phyloP scores from a whole-genome alignment of 2,329 filamentous ascomycete species.

The Fusarium azukiicola region DNA sequence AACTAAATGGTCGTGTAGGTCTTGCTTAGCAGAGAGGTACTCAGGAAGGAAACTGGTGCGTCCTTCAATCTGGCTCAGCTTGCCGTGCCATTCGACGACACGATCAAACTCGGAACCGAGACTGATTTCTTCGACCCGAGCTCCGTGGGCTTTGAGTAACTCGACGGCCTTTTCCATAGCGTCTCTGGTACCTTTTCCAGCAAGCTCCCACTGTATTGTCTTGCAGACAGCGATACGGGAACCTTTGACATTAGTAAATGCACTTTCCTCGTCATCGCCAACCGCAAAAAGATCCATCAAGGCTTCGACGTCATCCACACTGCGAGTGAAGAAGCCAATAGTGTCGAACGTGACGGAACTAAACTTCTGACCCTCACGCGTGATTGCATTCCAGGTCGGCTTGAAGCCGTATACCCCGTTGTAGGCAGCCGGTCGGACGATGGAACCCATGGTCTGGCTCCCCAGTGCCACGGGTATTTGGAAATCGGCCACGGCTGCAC shows the following conservation, averaged over 20 bases:
- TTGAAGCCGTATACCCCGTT: slow-evolving; percentile 84
- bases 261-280: slow-evolving; percentile 68
- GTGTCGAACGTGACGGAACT: slow-evolving; percentile 82
- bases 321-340: slow-evolving; percentile 79
- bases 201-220: slow-evolving; percentile 73
- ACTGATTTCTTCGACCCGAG: slow-evolving; percentile 76
- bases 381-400: slow-evolving; percentile 83
- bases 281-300: slow-evolving; percentile 76
- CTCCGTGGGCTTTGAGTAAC: slow-evolving; percentile 70
- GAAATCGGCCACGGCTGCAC: slow-evolving; percentile 82
- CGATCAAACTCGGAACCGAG: slow-evolving; percentile 72
- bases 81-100: slow-evolving; percentile 74
- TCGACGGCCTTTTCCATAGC: slow-evolving; percentile 66
- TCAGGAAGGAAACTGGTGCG: slow-evolving; percentile 75
- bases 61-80: slow-evolving; percentile 74
- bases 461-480: slow-evolving; percentile 81
- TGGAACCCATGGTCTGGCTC: slow-evolving; percentile 84
- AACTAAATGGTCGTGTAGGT: slow-evolving; percentile 69
- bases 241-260: slow-evolving; percentile 63
- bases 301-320: slow-evolving; percentile 77
- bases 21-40: slow-evolving; percentile 69
- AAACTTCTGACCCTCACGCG: slow-evolving; percentile 79
- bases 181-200: slow-evolving; percentile 65
- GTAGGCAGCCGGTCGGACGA: slow-evolving; percentile 82
- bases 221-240: slow-evolving; percentile 76